Percentiles rank a stretch among this genome's conserved stretches.
Evolutionary conservation across 768 basidiomycete genomes (phyloP).

Genomic region (Punctularia strigosozonata): DNA sequence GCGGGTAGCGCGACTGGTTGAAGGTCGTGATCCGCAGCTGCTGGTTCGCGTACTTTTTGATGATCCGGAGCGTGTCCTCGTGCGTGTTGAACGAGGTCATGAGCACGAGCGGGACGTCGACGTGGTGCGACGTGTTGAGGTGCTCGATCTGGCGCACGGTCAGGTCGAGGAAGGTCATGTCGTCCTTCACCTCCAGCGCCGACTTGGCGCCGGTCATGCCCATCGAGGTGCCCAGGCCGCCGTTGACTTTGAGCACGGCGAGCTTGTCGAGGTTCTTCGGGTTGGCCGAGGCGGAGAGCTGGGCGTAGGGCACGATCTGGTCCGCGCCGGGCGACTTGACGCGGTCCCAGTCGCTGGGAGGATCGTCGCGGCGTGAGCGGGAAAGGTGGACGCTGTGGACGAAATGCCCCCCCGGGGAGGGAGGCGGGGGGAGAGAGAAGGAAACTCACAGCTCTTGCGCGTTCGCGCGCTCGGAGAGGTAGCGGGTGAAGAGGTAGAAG

Average conservation of each 20-base stretch:
- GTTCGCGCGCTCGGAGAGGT: constrained; percentile 81
- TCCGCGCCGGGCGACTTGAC: constrained; percentile 56
- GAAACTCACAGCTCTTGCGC: constrained; percentile 64
- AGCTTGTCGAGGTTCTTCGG: constrained; percentile 49
- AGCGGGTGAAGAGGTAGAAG: constrained; percentile 93
- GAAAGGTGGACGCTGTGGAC: too few relatives aligned
- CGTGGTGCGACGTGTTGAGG: constrained; percentile 72
- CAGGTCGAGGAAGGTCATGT: constrained; percentile 96
- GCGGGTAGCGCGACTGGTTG: constrained; percentile 91
- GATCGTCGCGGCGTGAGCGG: too few relatives aligned
- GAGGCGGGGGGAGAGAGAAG: not conserved
- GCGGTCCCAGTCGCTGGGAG: constrained; percentile 18
- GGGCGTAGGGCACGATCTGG: constrained; percentile 49
- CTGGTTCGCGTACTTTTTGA: constrained; percentile 94
- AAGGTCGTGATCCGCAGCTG: constrained; percentile 87
- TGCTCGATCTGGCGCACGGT: constrained; percentile 93
- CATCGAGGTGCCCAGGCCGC: constrained; percentile 70
- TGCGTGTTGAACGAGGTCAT: constrained; percentile 99
- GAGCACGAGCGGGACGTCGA: constrained; percentile 93
- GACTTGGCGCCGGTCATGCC: constrained; percentile 87
- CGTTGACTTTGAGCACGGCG: constrained; percentile 71
- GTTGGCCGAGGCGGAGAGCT: constrained; percentile 33
- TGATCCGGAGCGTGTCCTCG: constrained; percentile 91
- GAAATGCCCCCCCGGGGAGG: too few relatives aligned
- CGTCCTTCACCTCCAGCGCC: constrained; percentile 92